These are phyloP conservation scores for Pythium grandisporangium DNA, from an alignment of 352 stramenopile genomes.

Conservation along the genomic window DNA sequence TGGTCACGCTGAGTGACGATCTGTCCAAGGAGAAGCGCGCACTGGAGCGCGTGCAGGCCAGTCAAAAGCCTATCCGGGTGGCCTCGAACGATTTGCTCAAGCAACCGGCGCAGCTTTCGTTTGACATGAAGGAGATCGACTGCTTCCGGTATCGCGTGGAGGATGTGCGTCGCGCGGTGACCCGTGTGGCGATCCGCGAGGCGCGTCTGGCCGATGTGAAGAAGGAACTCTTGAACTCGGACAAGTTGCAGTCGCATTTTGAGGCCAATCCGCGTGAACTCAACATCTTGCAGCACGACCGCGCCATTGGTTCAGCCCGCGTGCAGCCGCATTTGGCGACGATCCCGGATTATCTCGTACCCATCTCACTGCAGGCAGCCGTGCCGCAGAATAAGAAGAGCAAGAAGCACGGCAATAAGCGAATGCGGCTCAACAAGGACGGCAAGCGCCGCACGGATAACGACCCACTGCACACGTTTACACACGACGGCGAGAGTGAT, in stretches of 20 bases:
- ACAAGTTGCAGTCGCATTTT: conserved; percentile 96
- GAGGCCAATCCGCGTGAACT: conserved; percentile 94
- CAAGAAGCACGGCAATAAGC: conserved; percentile 65
- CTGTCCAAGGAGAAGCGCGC: conserved; percentile 74
- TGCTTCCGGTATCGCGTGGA: conserved; percentile 97
- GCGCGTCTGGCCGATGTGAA: conserved; percentile 94
- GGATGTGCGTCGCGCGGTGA: conserved; percentile 93
- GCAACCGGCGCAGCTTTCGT: conserved; percentile 94
- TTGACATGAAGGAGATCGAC: conserved; percentile 97
- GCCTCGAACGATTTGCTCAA: conserved; percentile 75
- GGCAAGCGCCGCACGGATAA: conserved; percentile 89
- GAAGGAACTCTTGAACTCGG: conserved; percentile 98
- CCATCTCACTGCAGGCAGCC: conserved; percentile 89
- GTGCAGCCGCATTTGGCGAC: conserved; percentile 93
- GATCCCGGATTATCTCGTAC: conserved; percentile 97
- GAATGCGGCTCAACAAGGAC: conserved; percentile 42
- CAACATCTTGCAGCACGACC: conserved; percentile 95
- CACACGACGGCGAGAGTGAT: conserved; percentile 44
- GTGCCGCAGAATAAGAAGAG: conserved; percentile 64
- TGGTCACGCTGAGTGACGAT: conserved; percentile 85
- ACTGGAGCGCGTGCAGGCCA: conserved; percentile 88
- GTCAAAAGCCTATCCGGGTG: conserved; percentile 81
- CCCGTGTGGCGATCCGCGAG: conserved; percentile 90
- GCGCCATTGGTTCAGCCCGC: conserved; percentile 88
- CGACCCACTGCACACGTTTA: conserved; percentile 96